These are phyloP conservation scores for Hypoxylon sp. DNA, from an alignment of 2,329 filamentous ascomycete genomes.

Conservation along the genomic window DNA sequence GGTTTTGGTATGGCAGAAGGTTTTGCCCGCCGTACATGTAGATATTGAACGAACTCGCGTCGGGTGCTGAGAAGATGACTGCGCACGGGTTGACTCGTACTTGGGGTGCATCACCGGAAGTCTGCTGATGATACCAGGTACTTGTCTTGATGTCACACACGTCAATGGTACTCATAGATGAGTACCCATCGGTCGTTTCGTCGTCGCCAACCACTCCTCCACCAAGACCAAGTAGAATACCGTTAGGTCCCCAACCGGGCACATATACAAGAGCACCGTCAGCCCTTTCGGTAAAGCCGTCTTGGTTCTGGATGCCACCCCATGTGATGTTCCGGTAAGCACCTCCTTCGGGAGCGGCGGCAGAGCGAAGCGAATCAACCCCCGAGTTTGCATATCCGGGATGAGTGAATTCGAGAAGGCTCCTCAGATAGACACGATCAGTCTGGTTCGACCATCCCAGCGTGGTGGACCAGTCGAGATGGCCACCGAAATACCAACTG, in stretches of 20 bases:
- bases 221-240: constrained; percentile 75
- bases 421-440: constrained; percentile 74
- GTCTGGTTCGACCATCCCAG: constrained; percentile 73
- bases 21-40: constrained; percentile 84
- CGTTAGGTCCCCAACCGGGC: constrained; percentile 75
- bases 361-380: constrained; percentile 62
- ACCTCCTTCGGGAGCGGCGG: constrained; percentile 67
- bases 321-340: constrained; percentile 78
- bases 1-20: constrained; percentile 66
- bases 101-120: constrained; percentile 67
- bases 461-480: constrained; percentile 69
- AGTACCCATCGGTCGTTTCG: constrained; percentile 66
- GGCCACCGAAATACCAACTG: constrained; percentile 82
- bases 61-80: constrained; percentile 72
- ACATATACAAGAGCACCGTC: constrained; percentile 78
- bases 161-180: constrained; percentile 65
- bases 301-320: constrained; percentile 71
- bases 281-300: constrained; percentile 75
- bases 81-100: constrained; percentile 78
- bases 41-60: constrained; percentile 78
- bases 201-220: constrained; percentile 64
- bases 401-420: constrained; percentile 78
- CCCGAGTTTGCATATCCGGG: constrained; percentile 72
- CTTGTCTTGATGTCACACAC: constrained; percentile 79
- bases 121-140: constrained; percentile 78